These are phyloP conservation scores for Amphibolis antarctica DNA, from an alignment of 106 monocot species.

Conservation along the genomic window DNA sequence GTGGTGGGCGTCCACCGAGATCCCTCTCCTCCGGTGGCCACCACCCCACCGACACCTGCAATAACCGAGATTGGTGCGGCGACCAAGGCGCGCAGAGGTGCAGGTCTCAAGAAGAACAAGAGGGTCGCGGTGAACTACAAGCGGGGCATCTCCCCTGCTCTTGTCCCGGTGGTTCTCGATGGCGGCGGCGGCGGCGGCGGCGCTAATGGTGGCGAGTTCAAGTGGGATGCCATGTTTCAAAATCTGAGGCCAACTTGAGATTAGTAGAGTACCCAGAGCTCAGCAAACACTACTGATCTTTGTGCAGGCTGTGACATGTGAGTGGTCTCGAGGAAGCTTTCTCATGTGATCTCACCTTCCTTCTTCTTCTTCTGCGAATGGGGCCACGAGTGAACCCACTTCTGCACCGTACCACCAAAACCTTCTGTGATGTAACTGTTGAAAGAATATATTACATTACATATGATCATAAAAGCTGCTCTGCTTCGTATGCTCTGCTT, in stretches of 20 bases:
- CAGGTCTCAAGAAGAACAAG: slow-evolving; percentile 10
- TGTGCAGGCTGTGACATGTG: background rate
- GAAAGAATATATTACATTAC: too few species aligned
- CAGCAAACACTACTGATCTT: background rate
- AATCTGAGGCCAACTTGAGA: slow-evolving; percentile 56
- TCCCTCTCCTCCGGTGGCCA: slow-evolving; percentile 4
- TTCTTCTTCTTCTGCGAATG: background rate
- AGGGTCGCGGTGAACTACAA: background rate
- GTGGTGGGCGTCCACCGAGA: slow-evolving; percentile 5
- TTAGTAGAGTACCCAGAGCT: background rate
- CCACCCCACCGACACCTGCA: background rate
- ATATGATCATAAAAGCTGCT: too few species aligned
- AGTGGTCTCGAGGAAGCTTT: background rate
- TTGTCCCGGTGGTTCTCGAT: background rate
- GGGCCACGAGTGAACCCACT: background rate
- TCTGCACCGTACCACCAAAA: background rate
- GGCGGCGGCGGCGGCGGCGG: background rate
- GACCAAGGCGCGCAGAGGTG: background rate
- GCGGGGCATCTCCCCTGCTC: background rate
- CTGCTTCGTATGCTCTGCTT: too few species aligned
- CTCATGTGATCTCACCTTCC: background rate
- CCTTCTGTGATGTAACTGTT: background rate
- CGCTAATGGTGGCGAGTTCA: slow-evolving; percentile 13
- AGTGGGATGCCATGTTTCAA: slow-evolving; percentile 70
- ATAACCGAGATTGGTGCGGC: too few species aligned